Evolutionary conservation across 192 early-diverging fungal species (phyloP), one percentile per base, ranked within the genome.

Genomic region (Podila epicladia): DNA sequence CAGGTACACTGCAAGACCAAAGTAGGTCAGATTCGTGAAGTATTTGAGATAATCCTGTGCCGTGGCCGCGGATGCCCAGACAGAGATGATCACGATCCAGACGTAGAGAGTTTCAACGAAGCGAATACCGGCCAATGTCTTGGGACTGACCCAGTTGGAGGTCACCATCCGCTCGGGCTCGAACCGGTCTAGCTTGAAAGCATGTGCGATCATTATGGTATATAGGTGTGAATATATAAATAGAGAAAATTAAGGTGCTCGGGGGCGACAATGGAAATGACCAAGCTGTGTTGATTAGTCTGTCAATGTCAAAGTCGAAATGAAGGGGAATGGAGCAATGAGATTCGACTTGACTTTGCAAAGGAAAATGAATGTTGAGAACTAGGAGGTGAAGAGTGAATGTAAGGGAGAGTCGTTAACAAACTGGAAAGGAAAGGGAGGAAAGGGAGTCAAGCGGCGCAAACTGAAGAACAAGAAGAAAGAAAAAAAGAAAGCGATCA

Each of bases 121-220:
- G 26, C 77, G 83, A 19, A 75, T 51, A 38, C 65, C 69, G 11
- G 80, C 73, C 45, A 84, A 32, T 0, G 58, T 71, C 15, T 71
- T 35, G 3, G 77, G 83, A 8, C 63, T 28, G 26, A 84, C 83
- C 57, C 74, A 22, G 61, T 82, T 82, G 12, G 83, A 82, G 13
- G 83, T 82, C 5, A 84, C 77, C n/a, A 84, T 82, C 45, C 72
- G 48, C 33, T 82, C 77, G 9, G 83, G 71, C 29, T 84, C 83
- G 62, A 82, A 82, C 13, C 49, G 77, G 38, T 80, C 67, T 33
- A 80, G 62, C 49, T 63, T 69, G 5, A 69, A 22, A 7, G 48
- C 29, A 19, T 48, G 62, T 9, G 29, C 74, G 5, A 65, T 58
- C 20, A 71, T 19, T 31, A 24, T 55, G 5, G 20, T 55, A 26